Evolutionary conservation across 2,329 filamentous ascomycete genomes (phyloP), one percentile per base, ranked within the genome.

Genomic region (Leptoxyphium fumago): DNA sequence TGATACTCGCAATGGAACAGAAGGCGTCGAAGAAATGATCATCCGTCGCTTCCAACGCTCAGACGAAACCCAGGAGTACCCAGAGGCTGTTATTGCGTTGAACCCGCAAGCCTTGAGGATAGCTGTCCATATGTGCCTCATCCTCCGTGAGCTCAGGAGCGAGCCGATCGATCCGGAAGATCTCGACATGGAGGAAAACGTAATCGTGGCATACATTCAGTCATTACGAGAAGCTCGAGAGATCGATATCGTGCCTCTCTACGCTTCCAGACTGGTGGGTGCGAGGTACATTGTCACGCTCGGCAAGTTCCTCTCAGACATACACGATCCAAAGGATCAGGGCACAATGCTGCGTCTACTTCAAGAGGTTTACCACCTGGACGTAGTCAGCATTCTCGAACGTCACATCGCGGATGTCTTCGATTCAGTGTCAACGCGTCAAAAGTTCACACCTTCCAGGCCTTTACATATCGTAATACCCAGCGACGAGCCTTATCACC

Each of bases 201-300:
- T 89, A 40, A 70, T 95, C 43, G 78, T 82, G 1, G 80, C 77
- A 3, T 96, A 96, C 59, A 82, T 93, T 44, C 82, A 83, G 53
- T 80, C 83, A 48, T 66, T 98, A 32, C 78, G 84, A 38, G 71
- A 82, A 40, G 75, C 77, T 13, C 77, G 78, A 29, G 76, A 91
- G 44, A 77, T 82, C 46, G 80, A 89, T 49, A 66, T 91, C 38
- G 82, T 94, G 44, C 88, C 91, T 1, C 68, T 94, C 1, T 98
- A 98, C 61, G 88, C 84, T 49, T 86, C 86, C 8, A 80, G 85
- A 53, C 70, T 98, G 10, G 71, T 76, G 9, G 66, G 71, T 6
- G 68, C 76, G 10, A 73, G 81, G 49, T 73, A 74, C 48, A 79
- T 86, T 52, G 74, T 78, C 44, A 80, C 81, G 13, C 71, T 98